Base-by-base conservation (phyloP, 2,329 filamentous ascomycete species). In the Ophiostoma ips region DNA sequence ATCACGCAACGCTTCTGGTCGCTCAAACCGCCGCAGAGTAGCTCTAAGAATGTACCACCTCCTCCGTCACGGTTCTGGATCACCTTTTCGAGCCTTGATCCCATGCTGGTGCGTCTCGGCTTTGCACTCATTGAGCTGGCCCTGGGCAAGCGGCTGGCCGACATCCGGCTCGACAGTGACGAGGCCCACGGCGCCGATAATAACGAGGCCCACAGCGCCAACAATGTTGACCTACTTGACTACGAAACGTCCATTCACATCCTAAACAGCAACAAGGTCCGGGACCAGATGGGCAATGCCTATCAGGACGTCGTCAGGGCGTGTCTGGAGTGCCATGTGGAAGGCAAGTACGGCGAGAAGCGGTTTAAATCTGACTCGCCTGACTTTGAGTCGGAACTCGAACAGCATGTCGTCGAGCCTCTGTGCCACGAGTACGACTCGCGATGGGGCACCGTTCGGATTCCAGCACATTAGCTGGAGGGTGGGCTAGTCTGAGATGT, bases 51-150 rank as follows among this genome's bases (percentile, higher is more conserved):
- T 30, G 38, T n/a, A 21, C 15, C 50, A 11, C 13, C 55, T 19
- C 15, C 48, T n/a, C 47, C 51, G 15, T 52, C 49, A 35, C n/a
- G n/a, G 16, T 53, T 55, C 31, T 56, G 55, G 55, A 47, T 21
- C 16, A 52, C 38, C 1, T 56, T 55, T 34, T 24, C 46, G 9
- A 43, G 52, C 19, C 51, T 56, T 7, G 55, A 56, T 24, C 55
- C 55, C n/a, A 53, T 55, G 49, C 50, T 56, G 1, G 55, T 56
- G 12, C 55, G 55, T 33, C 53, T 56, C 3, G 53, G 55, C 9
- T 56, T 56, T 44, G 53, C 51, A 1, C 46, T 56, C 34, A 55
- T 56, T 19, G 55, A 56, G 46, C 46, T 56, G 34, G 53, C 53
- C 0, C 38, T 53, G n/a, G 51, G 53, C 18, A 48, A 47, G 40